Conservation (phyloP, 495 filamentous ascomycete genomes). For the Lasiosphaeriaceae sp. region DNA sequence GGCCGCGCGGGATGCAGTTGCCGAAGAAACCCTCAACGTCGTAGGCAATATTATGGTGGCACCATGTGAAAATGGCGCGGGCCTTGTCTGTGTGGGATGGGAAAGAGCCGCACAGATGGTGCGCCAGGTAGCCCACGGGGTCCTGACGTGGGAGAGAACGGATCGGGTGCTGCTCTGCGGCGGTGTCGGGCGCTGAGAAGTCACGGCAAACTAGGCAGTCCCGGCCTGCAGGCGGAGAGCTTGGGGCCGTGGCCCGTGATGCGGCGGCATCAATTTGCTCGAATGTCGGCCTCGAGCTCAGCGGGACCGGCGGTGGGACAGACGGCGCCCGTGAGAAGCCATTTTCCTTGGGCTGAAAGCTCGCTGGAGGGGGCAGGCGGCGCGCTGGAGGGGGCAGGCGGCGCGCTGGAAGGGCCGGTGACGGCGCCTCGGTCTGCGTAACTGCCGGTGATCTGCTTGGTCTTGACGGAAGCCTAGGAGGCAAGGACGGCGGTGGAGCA, state of each 20-base stretch:
- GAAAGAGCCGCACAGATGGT: slow-evolving; percentile 74
- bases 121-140: slow-evolving; percentile 63
- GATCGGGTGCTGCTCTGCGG: slow-evolving; percentile 74
- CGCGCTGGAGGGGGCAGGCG: slow-evolving; percentile 36
- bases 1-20: slow-evolving; percentile 55
- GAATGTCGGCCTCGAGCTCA: slow-evolving; percentile 40
- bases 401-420: slow-evolving; percentile 29
- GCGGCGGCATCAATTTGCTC: slow-evolving; percentile 39
- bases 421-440: slow-evolving; percentile 9
- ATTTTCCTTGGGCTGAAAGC: slow-evolving; percentile 19
- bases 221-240: slow-evolving; percentile 6
- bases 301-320: slow-evolving; percentile 43
- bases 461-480: slow-evolving; percentile 42
- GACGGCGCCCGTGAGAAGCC: slow-evolving; percentile 11
- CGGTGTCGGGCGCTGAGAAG: slow-evolving; percentile 73
- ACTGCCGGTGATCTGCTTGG: slow-evolving; percentile 24
- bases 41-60: slow-evolving; percentile 90
- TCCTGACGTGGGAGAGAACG: slow-evolving; percentile 62
- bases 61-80: slow-evolving; percentile 87
- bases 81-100: slow-evolving; percentile 82
- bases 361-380: slow-evolving; percentile 38
- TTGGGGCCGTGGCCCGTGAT: slow-evolving; percentile 21
- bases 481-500: slow-evolving; percentile 23
- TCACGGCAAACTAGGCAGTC: slow-evolving; percentile 80
- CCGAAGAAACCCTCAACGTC: slow-evolving; percentile 74